Conservation (phyloP, 2,329 filamentous ascomycete species). For the Verticillium tricorpus region DNA sequence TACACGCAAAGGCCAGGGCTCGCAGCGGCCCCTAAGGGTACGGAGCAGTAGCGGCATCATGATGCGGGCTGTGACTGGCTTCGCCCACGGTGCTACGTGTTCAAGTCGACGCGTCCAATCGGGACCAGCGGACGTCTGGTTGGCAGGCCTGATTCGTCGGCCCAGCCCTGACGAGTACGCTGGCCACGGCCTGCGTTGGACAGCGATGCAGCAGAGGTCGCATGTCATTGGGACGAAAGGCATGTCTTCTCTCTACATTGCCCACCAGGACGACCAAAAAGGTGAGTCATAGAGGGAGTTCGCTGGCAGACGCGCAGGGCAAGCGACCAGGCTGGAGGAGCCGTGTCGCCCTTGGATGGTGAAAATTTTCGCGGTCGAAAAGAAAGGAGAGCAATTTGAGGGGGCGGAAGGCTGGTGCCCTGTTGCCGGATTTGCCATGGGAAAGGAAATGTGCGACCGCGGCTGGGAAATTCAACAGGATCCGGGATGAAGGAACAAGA, state of each 20-base stretch:
- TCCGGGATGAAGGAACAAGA: not conserved
- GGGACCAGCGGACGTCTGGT: slow-evolving; percentile 10
- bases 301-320: not conserved
- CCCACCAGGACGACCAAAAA: slow-evolving; percentile 1
- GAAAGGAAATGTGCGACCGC: slow-evolving; percentile 1
- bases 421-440: slow-evolving; percentile 5
- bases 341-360: slow-evolving; percentile 6
- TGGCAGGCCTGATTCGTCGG: slow-evolving; percentile 20
- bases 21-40: not conserved
- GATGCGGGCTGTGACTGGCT: not conserved
- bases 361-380: slow-evolving; percentile 11
- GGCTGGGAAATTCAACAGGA: slow-evolving; percentile 1
- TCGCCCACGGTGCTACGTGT: not conserved
- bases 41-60: not conserved
- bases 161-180: slow-evolving; percentile 19
- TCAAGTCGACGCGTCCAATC: not conserved
- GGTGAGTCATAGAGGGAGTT: slow-evolving; percentile 8
- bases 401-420: slow-evolving; percentile 3
- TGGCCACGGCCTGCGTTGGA: slow-evolving; percentile 18
- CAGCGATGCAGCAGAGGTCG: slow-evolving; percentile 13
- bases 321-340: not conserved
- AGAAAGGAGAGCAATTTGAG: slow-evolving; percentile 11
- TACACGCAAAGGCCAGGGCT: not conserved
- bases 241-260: not conserved
- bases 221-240: slow-evolving; percentile 10